Base-by-base conservation (phyloP, 139 green algal species). In the Picochlorum sp. region DNA sequence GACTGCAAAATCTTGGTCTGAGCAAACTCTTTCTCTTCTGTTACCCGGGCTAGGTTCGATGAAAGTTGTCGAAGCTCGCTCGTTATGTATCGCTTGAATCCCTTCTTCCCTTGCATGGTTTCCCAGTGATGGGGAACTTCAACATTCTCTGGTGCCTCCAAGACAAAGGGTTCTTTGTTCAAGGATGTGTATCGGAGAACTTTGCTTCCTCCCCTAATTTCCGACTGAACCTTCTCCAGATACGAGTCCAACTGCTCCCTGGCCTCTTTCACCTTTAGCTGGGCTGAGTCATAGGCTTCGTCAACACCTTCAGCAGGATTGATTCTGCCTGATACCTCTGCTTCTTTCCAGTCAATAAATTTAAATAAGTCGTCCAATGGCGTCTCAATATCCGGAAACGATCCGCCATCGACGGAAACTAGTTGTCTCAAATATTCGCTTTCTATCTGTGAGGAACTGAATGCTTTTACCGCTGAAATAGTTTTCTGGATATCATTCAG, bases 81-180 rank as follows among this genome's bases (percentile, higher is more conserved):
- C 44, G 20, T 82, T 25, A 39, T 71, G 63, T 81, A 90, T 13
- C 83, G 57, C 41, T 65, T 59, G 51, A 74, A 93, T 26, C 91
- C 91, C 77, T 98, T 96, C 29, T 75, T 64, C 16, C 69, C 50
- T 45, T 83, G 69, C 22, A 77, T 61, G 47, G 81, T 58, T 53
- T 79, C 61, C 68, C 78, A 94, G 35, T 51, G 25, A 10, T 4
- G 5, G 0, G 78, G 75, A 29, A 83, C 74, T 14, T 7, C 56
- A 26, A 69, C 31, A 45, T 20, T 30, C 29, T 95, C 77, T 3
- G 87, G 82, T 28, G 96, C 76, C 71, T 98, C 90, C 6, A 98
- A 40, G 57, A 94, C 65, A 65, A 95, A 79, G 45, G 52, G 78
- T 33, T 97, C 85, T 68, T 96, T 96, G 59, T 88, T 87, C n/a